These are phyloP conservation scores for Barnettozyma wickerhamii DNA, from an alignment of 805 yeast genomes.

Conservation along the genomic window DNA sequence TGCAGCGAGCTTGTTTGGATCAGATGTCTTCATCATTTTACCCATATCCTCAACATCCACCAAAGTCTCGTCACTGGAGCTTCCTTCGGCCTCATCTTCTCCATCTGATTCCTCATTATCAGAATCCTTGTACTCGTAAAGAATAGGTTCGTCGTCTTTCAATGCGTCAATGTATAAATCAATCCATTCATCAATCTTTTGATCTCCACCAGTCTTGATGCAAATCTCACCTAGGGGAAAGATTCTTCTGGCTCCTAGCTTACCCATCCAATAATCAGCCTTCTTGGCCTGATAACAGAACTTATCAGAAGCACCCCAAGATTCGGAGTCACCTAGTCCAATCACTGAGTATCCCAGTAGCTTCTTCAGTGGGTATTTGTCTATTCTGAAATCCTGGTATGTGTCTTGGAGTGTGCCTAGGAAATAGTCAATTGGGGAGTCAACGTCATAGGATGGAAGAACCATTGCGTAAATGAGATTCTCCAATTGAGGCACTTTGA, in stretches of 20 bases:
- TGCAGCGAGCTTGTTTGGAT: conserved; percentile 9
- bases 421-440: conserved; percentile 87
- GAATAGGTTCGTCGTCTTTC: conserved; percentile 66
- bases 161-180: conserved; percentile 54
- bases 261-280: conserved; percentile 72
- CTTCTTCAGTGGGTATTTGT: conserved; percentile 67
- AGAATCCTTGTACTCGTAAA: conserved; percentile 55
- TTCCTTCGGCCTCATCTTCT: conserved; percentile 29
- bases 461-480: conserved; percentile 65
- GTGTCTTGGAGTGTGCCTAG: conserved; percentile 78
- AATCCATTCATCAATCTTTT: conserved; percentile 63
- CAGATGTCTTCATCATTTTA: conserved; percentile 27
- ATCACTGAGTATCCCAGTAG: conserved; percentile 79
- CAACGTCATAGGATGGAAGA: conserved; percentile 88
- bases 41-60: conserved; percentile 93
- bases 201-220: conserved; percentile 63
- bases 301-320: conserved; percentile 61
- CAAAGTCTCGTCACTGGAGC: conserved; percentile 37
- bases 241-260: conserved; percentile 80
- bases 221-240: conserved; percentile 84
- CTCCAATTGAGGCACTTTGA: conserved; percentile 49
- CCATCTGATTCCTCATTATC: conserved; percentile 43
- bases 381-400: conserved; percentile 78
- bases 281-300: conserved; percentile 82
- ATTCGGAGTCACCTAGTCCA: conserved; percentile 84